Evolutionary conservation across 176 grass and related monocot species (phyloP).

Genomic region (Avena sativa): DNA sequence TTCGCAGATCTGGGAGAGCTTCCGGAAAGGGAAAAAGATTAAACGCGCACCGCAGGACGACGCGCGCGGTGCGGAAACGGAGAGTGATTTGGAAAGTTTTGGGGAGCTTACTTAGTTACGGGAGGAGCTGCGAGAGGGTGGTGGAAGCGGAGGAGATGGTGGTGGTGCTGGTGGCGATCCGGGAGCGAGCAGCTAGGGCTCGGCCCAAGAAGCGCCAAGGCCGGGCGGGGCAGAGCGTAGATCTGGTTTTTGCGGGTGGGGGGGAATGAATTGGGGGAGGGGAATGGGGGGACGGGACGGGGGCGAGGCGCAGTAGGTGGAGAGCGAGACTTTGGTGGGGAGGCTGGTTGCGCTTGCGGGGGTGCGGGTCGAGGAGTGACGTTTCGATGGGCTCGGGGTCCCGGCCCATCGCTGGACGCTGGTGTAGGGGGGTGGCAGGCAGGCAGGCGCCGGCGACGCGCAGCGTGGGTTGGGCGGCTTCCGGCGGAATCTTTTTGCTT

Average conservation of each 20-base stretch:
- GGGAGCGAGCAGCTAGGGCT: constrained; percentile 16
- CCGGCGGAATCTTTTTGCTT: background rate
- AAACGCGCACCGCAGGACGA: background rate
- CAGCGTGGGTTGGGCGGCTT: background rate
- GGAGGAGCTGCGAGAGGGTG: background rate
- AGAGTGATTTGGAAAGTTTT: constrained; percentile 14
- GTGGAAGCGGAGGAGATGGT: background rate
- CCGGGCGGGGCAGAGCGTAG: background rate
- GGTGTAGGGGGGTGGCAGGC: too few relatives aligned
- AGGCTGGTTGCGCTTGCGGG: background rate
- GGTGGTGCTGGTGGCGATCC: background rate
- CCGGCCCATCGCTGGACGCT: constrained; percentile 28
- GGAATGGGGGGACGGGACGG: background rate
- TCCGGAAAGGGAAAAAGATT: background rate
- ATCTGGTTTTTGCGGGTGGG: constrained; percentile 6
- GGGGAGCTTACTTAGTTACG: constrained; percentile 6
- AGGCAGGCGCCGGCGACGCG: background rate
- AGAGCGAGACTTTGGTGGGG: background rate
- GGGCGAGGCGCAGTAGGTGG: background rate
- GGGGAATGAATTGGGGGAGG: background rate
- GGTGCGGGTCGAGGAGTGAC: background rate
- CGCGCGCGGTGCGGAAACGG: background rate
- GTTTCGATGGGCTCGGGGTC: constrained; percentile 26
- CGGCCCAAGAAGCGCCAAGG: constrained; percentile 46
- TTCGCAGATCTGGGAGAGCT: background rate